Base-by-base conservation (phyloP, 306 rosid species). In the Dryas octopetala region DNA sequence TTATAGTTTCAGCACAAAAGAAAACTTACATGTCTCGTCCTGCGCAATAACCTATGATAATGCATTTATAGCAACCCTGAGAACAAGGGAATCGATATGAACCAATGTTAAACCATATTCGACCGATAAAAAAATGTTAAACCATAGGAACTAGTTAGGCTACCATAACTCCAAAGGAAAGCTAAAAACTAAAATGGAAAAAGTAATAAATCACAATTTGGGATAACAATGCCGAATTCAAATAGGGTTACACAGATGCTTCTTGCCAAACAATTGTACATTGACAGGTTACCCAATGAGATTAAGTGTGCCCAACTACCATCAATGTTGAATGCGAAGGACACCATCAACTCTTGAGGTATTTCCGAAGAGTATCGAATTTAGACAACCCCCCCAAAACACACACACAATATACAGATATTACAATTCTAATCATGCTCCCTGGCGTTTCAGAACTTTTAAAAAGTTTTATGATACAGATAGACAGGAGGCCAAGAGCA, bases 51-150 rank as follows among this genome's bases (percentile, higher is more conserved):
- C 99, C 98, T 70, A 96, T 84, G 68, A 96, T 84, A 70, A 92
- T 96, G 91, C 99, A 96, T 71, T 90, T 98, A 77, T 92, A 96
- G 88, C 99, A 96, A 81, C 99, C 99, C 99, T 96, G 91, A 60
- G 78, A 78, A 74, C 48, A 76, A 85, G 76, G 77, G 45, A 76
- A 78, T 74, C 76, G 73, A 54, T 64, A 74, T 6, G 66, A 76
- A 62, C 58, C 68, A 19, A 19, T 19, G 19, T 19, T 19, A 19
- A 19, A 19, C 19, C 19, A 19, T 19, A 19, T 19, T 19, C 19
- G 19, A 19, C 19, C 19, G 19, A 19, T 0, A 19, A 19, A 19
- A 19, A 19, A 57, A 61, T 77, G 64, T 74, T 62, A 84, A 74
- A 43, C 73, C 53, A 46, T 59, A 17, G 26, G 50, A 84, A 73